Conservation (phyloP, 108 stramenopile species). For the Stephanodiscus minutulus region DNA sequence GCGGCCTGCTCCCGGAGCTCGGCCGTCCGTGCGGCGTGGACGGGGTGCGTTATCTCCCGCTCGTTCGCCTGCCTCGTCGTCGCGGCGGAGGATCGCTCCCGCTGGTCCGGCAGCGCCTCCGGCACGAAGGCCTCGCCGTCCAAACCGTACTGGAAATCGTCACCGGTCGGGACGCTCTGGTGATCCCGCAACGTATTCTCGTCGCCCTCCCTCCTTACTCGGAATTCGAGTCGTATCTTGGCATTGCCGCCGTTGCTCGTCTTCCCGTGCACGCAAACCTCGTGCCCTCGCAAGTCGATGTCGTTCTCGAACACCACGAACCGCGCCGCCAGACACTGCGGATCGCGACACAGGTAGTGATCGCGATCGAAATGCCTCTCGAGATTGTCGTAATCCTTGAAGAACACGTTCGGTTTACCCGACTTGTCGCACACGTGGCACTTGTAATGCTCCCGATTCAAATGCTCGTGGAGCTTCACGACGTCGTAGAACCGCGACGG, state of each 20-base stretch:
- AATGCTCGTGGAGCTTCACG: conserved; percentile 76
- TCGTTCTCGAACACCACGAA: conserved; percentile 90
- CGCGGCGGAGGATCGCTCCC: conserved; percentile 4
- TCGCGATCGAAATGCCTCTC: conserved; percentile 84
- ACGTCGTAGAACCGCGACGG: conserved; percentile 83
- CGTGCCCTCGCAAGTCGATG: conserved; percentile 81
- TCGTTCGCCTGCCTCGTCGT: conserved; percentile 47
- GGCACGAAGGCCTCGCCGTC: conserved; percentile 91
- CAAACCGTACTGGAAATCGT: conserved; percentile 74
- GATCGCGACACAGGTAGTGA: conserved; percentile 81
- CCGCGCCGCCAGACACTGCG: conserved; percentile 72
- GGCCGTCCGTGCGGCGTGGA: conserved; percentile 80
- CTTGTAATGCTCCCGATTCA: conserved; percentile 89
- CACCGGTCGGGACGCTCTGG: conserved; percentile 44
- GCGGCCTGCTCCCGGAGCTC: conserved; percentile 77
- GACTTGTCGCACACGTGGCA: conserved; percentile 85
- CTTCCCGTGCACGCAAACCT: conserved; percentile 63
- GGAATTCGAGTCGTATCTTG: conserved; percentile 84
- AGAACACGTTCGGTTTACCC: conserved; percentile 81
- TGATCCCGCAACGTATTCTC: conserved; percentile 38
- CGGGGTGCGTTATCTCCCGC: conserved; percentile 58
- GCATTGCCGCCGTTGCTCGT: conserved; percentile 54
- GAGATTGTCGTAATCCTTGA: conserved; percentile 77
- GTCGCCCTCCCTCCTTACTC: conserved; percentile 60
- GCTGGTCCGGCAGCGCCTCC: conserved; percentile 58